phyloP scores from a whole-genome alignment of 2,329 filamentous ascomycete species.

The Exophiala calicioides region DNA sequence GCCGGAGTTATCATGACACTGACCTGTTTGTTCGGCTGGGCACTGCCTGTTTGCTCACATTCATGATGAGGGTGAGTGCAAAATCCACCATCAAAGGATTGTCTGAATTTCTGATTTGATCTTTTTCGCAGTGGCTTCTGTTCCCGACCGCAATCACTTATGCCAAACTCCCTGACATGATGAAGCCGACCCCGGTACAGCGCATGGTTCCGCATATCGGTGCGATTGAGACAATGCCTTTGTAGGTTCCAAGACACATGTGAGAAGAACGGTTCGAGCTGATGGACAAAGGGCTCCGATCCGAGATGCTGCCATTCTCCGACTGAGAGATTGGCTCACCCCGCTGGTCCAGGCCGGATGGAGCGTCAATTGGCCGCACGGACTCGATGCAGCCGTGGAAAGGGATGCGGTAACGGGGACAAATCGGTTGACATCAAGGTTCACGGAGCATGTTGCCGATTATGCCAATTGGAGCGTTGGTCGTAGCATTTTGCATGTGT shows the following conservation, averaged over 20 bases:
- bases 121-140: constrained; percentile 19
- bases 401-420: constrained; percentile 12
- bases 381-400: constrained; percentile 17
- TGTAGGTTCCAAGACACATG: constrained; percentile 12
- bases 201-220: constrained; percentile 27
- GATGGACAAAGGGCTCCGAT: constrained; percentile 11
- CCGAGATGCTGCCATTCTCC: constrained; percentile 22
- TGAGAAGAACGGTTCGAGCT: neutral
- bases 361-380: constrained; percentile 26
- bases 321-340: constrained; percentile 26
- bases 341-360: constrained; percentile 18
- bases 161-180: constrained; percentile 24
- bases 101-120: neutral
- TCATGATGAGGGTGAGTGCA: constrained; percentile 25
- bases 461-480: constrained; percentile 27
- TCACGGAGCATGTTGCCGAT: constrained; percentile 19
- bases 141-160: constrained; percentile 19
- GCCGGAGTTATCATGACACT: constrained; percentile 21
- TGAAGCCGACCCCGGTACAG: constrained; percentile 26
- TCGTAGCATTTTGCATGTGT: constrained; percentile 11
- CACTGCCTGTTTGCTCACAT: constrained; percentile 18
- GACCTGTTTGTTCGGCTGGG: constrained; percentile 25
- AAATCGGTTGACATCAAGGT: constrained; percentile 16
- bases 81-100: neutral
- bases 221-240: constrained; percentile 27